These are phyloP conservation scores for Dactylellina sp. DNA, from an alignment of 2,329 filamentous ascomycete genomes.

Conservation along the genomic window DNA sequence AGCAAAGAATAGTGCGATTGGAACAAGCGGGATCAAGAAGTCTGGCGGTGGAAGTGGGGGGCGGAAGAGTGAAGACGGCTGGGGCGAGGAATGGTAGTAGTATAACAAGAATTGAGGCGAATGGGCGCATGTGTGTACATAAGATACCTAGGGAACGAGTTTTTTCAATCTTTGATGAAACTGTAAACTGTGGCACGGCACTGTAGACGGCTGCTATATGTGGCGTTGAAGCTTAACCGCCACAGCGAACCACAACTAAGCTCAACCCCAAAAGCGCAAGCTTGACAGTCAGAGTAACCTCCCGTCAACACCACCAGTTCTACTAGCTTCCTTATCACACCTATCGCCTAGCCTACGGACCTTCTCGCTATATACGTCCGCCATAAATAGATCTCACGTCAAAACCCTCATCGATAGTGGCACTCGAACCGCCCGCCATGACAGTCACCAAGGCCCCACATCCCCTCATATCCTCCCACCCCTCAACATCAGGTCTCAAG, in stretches of 20 bases:
- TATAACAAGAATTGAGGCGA: conserved; percentile 23
- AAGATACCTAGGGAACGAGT: conserved; percentile 48
- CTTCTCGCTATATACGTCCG: too few relatives aligned
- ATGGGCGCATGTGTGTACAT: conserved; percentile 48
- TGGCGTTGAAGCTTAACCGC: conserved; percentile 30
- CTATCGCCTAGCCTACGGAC: conserved; percentile 11
- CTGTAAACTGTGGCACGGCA: conserved; percentile 16
- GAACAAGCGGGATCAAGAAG: conserved; percentile 74
- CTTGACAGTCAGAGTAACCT: conserved; percentile 9
- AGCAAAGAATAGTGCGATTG: conserved; percentile 68
- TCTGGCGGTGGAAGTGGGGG: conserved; percentile 16
- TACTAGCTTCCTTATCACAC: background rate
- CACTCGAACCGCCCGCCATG: conserved; percentile 68
- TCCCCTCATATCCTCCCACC: conserved; percentile 60
- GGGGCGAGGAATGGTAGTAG: conserved; percentile 59
- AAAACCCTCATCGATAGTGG: background rate
- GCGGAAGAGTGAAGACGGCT: conserved; percentile 60
- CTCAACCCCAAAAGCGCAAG: conserved; percentile 34
- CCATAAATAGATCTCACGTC: too few relatives aligned
- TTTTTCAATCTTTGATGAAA: background rate
- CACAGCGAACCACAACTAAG: conserved; percentile 3
- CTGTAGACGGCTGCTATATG: conserved; percentile 19
- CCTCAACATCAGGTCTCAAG: conserved; percentile 78
- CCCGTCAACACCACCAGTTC: background rate
- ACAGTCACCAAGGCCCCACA: conserved; percentile 90